Base-by-base conservation (phyloP, 179 eudicot species). In the Gypsophila paniculata region DNA sequence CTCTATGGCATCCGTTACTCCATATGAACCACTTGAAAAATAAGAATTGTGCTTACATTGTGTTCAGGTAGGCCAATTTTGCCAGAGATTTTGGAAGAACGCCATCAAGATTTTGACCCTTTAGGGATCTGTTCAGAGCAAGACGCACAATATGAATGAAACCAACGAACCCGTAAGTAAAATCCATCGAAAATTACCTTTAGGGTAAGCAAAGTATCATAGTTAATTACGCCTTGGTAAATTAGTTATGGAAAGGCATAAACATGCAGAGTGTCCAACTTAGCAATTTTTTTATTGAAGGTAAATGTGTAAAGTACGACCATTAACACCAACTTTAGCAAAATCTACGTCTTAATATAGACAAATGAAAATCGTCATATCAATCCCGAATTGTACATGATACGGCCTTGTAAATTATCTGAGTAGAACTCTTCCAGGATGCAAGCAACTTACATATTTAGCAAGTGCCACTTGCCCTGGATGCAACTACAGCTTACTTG, bases 401-500 rank as follows among this genome's bases (percentile, higher is more conserved):
- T 42, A 65, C 52, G 42, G n/a, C 52, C 70, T 26, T 12, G 42
- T 26, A 46, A 34, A 23, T 21, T 59, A 59, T 19, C 29, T 8
- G 22, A 17, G 2, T 7, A 60, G 13, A n/a, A 42, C 64, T 53
- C 22, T 51, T 39, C 55, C 38, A 71, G 32, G 57, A 36, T 22
- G 8, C 54, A 67, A 69, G 63, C 25, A 71, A 57, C 82, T 38
- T 77, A 87, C 91, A 87, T 75, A 64, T 53, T 74, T 10, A 42
- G 44, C 61, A 88, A 79, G 59, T 79, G 91, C 68, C 79, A 86
- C 63, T 13, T 76, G 52, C 74, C 75, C 22, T 51, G 60, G 71
- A 76, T 55, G 82, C 89, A 88, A 38, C 13, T 57, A 73, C 91
- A 88, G 49, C 23, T 72, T 22, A 88, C 78, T 68, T 83, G 73